Conservation (phyloP, 2,329 filamentous ascomycete species). For the Talaromyces sp. region DNA sequence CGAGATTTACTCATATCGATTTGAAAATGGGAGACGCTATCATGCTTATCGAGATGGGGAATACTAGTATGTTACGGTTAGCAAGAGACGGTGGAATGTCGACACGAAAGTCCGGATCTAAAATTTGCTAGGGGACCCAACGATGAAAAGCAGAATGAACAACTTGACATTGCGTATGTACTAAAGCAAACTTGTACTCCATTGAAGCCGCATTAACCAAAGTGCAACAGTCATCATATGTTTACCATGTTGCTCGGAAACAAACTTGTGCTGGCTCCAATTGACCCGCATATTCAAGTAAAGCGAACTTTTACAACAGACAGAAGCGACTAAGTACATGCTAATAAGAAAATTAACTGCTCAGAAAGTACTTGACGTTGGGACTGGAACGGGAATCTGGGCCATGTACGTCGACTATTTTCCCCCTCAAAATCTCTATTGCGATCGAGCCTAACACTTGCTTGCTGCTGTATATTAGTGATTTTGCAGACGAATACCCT, state of each 20-base stretch:
- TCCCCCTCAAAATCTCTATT: background rate
- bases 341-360: background rate
- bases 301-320: background rate
- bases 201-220: background rate
- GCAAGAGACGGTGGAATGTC: background rate
- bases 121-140: conserved; percentile 6
- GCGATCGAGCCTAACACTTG: background rate
- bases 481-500: conserved; percentile 10
- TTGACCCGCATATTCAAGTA: background rate
- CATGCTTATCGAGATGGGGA: conserved; percentile 19
- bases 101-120: background rate
- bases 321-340: background rate
- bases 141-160: conserved; percentile 4
- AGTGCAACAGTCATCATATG: conserved; percentile 6
- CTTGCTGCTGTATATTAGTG: too few relatives aligned
- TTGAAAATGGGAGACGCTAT: conserved; percentile 27
- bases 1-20: conserved; percentile 14
- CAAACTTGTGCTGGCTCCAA: background rate
- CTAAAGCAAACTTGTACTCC: background rate
- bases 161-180: conserved; percentile 2
- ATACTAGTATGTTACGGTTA: background rate
- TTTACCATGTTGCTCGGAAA: background rate
- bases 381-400: conserved; percentile 8
- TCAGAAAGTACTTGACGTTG: conserved; percentile 8
- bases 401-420: conserved; percentile 4